These are phyloP conservation scores for Mycena sp. DNA, from an alignment of 1,284 basidiomycete genomes.

Conservation along the genomic window DNA sequence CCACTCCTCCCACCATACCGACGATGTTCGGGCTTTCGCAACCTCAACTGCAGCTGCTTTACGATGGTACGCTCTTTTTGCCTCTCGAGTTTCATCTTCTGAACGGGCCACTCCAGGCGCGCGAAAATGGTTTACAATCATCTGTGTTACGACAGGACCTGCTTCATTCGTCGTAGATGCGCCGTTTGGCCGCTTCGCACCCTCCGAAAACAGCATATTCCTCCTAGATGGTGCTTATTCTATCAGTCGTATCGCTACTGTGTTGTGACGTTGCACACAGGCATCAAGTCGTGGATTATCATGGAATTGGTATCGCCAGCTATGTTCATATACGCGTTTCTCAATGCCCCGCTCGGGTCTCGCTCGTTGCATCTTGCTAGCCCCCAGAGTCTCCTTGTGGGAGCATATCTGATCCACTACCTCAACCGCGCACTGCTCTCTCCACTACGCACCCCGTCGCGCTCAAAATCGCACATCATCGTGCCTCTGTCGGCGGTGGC, in stretches of 20 bases:
- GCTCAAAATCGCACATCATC: constrained; percentile 79
- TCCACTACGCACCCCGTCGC: constrained; percentile 84
- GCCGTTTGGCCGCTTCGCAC: constrained; percentile 79
- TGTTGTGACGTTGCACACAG: constrained; percentile 28
- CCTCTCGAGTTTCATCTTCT: constrained; percentile 44
- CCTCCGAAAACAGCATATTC: constrained; percentile 50
- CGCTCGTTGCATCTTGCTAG: constrained; percentile 40
- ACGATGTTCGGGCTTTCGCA: constrained; percentile 24
- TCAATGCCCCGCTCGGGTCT: constrained; percentile 55
- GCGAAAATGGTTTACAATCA: constrained; percentile 48
- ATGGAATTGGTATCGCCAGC: constrained; percentile 89
- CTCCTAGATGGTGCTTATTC: constrained; percentile 60
- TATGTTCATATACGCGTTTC: constrained; percentile 61
- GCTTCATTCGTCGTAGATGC: constrained; percentile 45
- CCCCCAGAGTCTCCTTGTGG: constrained; percentile 64
- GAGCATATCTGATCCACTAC: constrained; percentile 83
- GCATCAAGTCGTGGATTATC: constrained; percentile 76
- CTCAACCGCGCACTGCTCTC: constrained; percentile 84
- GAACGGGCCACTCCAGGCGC: constrained; percentile 50
- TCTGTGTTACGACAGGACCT: constrained; percentile 35
- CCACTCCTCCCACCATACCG: neutral
- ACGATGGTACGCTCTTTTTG: constrained; percentile 15
- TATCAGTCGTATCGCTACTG: neutral
- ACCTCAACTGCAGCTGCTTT: constrained; percentile 15
- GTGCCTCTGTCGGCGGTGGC: constrained; percentile 66